Evolutionary conservation across 129 eudicot genomes (phyloP).

Genomic region (Helichrysum umbraculigerum): DNA sequence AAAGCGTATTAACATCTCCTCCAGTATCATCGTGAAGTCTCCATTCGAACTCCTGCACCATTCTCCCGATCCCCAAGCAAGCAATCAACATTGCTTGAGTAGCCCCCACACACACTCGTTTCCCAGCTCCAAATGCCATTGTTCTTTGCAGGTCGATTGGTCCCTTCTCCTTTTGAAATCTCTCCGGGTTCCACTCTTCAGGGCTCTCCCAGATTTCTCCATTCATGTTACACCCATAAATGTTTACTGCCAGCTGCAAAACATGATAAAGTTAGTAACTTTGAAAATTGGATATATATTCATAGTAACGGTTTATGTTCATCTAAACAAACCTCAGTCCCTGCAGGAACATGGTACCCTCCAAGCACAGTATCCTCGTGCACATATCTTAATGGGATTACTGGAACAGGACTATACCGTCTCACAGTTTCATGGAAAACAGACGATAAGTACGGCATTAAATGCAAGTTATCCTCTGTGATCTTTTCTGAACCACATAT

Average conservation of each 20-base stretch:
- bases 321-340: neutral
- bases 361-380: neutral
- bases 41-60: slow-evolving; percentile 21
- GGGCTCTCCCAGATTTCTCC: slow-evolving; percentile 38
- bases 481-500: slow-evolving; percentile 13
- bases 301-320: neutral
- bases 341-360: slow-evolving; percentile 8
- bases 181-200: slow-evolving; percentile 48
- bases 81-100: slow-evolving; percentile 18
- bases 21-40: neutral
- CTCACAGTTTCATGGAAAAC: neutral
- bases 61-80: slow-evolving; percentile 8
- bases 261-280: neutral
- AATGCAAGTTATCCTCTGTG: slow-evolving; percentile 4
- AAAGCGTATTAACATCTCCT: slow-evolving; percentile 11
- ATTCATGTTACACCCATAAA: slow-evolving; percentile 41
- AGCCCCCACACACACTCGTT: slow-evolving; percentile 8
- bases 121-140: slow-evolving; percentile 19
- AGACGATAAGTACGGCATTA: neutral
- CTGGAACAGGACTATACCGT: neutral
- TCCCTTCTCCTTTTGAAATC: slow-evolving; percentile 24
- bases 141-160: slow-evolving; percentile 20
- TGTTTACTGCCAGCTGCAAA: slow-evolving; percentile 29
- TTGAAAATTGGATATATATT: neutral
- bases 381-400: slow-evolving; percentile 4